A percentile compares a stretch with the other conserved stretches of the same genome.
Conservation (phyloP, 164 flowering plant species). For the Stephania yunnanensis region DNA sequence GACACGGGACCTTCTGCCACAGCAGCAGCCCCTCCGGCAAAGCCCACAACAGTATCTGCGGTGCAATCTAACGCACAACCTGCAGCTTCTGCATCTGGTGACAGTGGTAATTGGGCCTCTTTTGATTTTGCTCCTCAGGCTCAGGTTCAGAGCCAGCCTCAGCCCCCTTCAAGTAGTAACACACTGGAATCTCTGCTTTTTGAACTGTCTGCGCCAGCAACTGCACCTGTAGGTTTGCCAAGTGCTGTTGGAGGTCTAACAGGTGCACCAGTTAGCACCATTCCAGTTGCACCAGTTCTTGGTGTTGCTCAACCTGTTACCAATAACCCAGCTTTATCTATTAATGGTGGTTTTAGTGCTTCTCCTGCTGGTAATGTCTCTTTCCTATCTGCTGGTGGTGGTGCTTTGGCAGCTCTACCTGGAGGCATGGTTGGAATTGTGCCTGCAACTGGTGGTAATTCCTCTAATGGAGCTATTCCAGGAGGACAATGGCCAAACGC, state of each 20-base stretch:
- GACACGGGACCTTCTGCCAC: slow-evolving; percentile 64
- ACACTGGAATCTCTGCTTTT: slow-evolving; percentile 54
- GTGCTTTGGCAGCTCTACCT: slow-evolving; percentile 18
- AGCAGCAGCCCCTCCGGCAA: slow-evolving; percentile 30
- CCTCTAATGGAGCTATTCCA: slow-evolving; percentile 24
- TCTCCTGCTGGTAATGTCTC: slow-evolving; percentile 25
- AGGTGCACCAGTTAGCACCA: slow-evolving; percentile 26
- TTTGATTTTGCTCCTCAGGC: slow-evolving; percentile 54
- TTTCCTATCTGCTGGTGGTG: slow-evolving; percentile 16
- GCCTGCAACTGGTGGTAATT: slow-evolving; percentile 24
- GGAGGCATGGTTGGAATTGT: slow-evolving; percentile 14
- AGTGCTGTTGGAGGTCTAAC: slow-evolving; percentile 23
- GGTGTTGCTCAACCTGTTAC: slow-evolving; percentile 25
- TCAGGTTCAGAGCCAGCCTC: slow-evolving; percentile 23
- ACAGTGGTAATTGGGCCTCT: slow-evolving; percentile 75
- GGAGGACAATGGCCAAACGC: slow-evolving; percentile 42
- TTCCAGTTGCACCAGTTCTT: slow-evolving; percentile 19
- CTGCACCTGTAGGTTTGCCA: slow-evolving; percentile 30
- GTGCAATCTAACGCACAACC: slow-evolving; percentile 37
- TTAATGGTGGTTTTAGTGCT: slow-evolving; percentile 22
- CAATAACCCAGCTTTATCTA: slow-evolving; percentile 23
- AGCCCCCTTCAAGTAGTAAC: slow-evolving; percentile 38
- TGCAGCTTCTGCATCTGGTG: slow-evolving; percentile 28
- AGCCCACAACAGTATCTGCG: slow-evolving; percentile 18
- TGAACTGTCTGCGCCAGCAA: slow-evolving; percentile 45